phyloP scores from a whole-genome alignment of 2,329 filamentous ascomycete genomes.

The Blastomyces parvus region DNA sequence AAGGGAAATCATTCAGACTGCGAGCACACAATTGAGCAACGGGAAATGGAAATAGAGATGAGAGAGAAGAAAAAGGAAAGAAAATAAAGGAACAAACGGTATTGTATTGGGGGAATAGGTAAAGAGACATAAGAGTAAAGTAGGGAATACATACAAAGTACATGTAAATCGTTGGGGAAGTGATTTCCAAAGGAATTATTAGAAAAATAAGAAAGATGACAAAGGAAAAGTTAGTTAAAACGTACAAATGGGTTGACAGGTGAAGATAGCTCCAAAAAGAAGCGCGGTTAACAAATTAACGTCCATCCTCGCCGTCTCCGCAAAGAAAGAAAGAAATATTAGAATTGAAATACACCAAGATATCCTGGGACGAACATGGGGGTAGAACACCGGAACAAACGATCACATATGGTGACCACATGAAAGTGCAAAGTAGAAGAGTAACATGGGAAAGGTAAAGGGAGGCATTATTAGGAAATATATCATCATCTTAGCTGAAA shows the following conservation, averaged over 20 bases:
- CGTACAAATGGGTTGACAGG: not conserved
- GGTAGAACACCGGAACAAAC: not conserved
- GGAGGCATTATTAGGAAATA: not conserved
- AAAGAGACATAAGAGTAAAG: not conserved
- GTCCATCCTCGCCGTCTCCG: not conserved
- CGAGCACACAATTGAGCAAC: not conserved
- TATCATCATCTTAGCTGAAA: not conserved
- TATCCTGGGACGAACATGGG: not conserved
- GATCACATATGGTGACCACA: not conserved
- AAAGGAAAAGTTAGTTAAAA: not conserved
- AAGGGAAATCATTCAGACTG: not conserved
- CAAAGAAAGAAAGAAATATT: not conserved
- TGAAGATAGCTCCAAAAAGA: not conserved
- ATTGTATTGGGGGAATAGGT: too few species aligned
- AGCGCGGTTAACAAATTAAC: not conserved
- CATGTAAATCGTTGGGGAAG: not conserved
- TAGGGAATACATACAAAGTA: not conserved
- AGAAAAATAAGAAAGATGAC: not conserved
- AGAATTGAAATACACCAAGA: constrained; percentile 7
- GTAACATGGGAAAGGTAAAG: not conserved
- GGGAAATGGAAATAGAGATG: too few species aligned
- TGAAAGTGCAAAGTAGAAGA: not conserved
- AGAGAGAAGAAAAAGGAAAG: too few species aligned
- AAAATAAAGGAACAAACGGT: not conserved
- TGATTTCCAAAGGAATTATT: not conserved